These are phyloP conservation scores for Hagleromyces aurorensis DNA, from an alignment of 805 yeast species.

Conservation along the genomic window DNA sequence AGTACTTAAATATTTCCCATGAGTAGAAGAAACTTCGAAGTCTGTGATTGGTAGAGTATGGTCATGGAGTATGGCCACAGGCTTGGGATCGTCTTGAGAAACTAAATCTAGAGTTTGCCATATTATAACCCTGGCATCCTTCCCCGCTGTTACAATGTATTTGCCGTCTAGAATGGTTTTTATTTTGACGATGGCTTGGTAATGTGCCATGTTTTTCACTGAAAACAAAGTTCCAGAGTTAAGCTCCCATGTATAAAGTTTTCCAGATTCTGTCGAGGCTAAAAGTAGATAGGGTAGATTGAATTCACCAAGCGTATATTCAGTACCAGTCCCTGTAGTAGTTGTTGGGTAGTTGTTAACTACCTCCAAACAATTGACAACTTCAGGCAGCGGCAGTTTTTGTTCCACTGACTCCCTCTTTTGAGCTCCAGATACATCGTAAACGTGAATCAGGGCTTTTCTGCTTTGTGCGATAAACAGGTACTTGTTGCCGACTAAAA, in stretches of 20 bases:
- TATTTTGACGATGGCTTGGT: constrained; percentile 60
- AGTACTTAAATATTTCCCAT: constrained; percentile 27
- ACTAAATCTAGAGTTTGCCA: constrained; percentile 64
- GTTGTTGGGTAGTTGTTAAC: no score
- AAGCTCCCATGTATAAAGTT: constrained; percentile 78
- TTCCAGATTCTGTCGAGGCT: constrained; percentile 53
- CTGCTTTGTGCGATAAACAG: constrained; percentile 57
- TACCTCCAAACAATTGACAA: constrained; percentile 42
- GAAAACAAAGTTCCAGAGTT: constrained; percentile 63
- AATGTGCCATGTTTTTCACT: constrained; percentile 70
- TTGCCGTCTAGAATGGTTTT: constrained; percentile 55
- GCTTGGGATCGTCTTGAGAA: constrained; percentile 40
- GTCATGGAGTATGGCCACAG: constrained; percentile 51
- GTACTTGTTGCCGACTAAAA: constrained; percentile 46
- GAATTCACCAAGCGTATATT: constrained; percentile 32
- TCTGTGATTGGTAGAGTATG: constrained; percentile 42
- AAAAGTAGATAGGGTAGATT: constrained; percentile 62
- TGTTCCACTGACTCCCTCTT: constrained; percentile 55
- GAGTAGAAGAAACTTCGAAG: constrained; percentile 38
- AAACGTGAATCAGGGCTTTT: constrained; percentile 70
- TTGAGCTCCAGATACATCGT: constrained; percentile 38
- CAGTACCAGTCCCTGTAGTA: constrained; percentile 10
- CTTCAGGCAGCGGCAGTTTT: constrained; percentile 78
- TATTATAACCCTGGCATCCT: constrained; percentile 68
- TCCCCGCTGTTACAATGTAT: constrained; percentile 65